phyloP scores from a whole-genome alignment of 345 rosid species.

The Ailanthus altissimus region DNA sequence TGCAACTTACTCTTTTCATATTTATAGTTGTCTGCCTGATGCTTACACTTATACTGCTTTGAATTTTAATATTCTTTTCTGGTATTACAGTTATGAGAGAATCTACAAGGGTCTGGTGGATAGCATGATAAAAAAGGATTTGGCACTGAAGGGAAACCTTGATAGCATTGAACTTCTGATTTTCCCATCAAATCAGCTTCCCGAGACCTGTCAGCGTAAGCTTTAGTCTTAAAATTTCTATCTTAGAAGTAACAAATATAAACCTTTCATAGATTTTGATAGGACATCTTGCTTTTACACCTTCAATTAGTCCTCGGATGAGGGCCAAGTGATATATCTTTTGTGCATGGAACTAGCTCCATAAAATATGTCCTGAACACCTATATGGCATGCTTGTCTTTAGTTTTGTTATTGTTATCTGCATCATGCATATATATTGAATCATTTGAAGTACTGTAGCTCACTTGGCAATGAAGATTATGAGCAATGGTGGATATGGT shows the following conservation, averaged over 20 bases:
- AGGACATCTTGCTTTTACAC: constrained; percentile 3
- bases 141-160: constrained; percentile 79
- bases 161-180: constrained; percentile 78
- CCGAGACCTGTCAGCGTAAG: constrained; percentile 88
- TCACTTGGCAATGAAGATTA: not conserved
- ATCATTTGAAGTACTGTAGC: not conserved
- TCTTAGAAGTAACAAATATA: not conserved
- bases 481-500: not conserved
- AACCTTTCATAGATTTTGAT: constrained; percentile 9
- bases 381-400: not conserved
- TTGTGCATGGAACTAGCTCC: constrained; percentile 5
- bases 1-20: not conserved
- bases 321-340: constrained; percentile 11
- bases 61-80: constrained; percentile 12
- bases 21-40: constrained; percentile 4
- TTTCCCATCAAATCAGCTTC: constrained; percentile 88
- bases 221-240: constrained; percentile 12
- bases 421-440: not conserved
- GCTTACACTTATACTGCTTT: constrained; percentile 3
- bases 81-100: constrained; percentile 68
- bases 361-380: not conserved
- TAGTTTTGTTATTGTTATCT: constrained; percentile 4
- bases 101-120: constrained; percentile 78
- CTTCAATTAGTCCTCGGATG: not conserved
- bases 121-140: constrained; percentile 73